These are phyloP conservation scores for Lavandula angustifolia DNA, from an alignment of 257 asterid species.

Conservation along the genomic window DNA sequence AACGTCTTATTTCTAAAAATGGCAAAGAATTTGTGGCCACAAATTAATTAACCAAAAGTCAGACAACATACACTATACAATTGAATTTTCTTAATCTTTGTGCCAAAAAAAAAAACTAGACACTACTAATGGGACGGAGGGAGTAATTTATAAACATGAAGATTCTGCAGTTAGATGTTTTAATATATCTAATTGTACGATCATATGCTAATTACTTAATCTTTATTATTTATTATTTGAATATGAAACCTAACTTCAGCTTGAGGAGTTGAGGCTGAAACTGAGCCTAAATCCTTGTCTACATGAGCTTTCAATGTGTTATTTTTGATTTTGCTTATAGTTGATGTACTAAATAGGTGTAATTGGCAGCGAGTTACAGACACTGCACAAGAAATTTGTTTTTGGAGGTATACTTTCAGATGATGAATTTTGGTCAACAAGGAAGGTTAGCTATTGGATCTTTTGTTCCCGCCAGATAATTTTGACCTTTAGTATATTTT, in stretches of 20 bases:
- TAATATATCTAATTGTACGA: too few species aligned
- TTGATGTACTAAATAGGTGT: constrained; percentile 46
- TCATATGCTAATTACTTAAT: not conserved
- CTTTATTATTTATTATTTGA: constrained; percentile 14
- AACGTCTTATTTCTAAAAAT: too few species aligned
- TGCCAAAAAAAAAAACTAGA: too few species aligned
- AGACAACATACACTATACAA: too few species aligned
- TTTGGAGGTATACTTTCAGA: constrained; percentile 78
- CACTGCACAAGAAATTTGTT: constrained; percentile 87
- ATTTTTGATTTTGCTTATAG: constrained; percentile 23
- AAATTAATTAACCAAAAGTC: too few species aligned
- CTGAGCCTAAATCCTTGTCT: constrained; percentile 21
- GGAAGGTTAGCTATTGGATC: constrained; percentile 70
- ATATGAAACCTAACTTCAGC: not conserved
- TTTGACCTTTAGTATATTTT: constrained; percentile 8
- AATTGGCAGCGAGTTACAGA: constrained; percentile 87
- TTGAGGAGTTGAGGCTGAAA: not conserved
- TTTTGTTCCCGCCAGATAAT: constrained; percentile 9
- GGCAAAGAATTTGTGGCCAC: too few species aligned
- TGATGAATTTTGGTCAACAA: constrained; percentile 96
- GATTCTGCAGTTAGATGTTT: not conserved
- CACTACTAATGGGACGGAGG: too few species aligned
- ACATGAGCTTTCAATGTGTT: constrained; percentile 29
- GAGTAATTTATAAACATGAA: not conserved
- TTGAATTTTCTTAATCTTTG: too few species aligned